Conservation (phyloP, 2,329 filamentous ascomycete species). For the Monosporascus sp. region DNA sequence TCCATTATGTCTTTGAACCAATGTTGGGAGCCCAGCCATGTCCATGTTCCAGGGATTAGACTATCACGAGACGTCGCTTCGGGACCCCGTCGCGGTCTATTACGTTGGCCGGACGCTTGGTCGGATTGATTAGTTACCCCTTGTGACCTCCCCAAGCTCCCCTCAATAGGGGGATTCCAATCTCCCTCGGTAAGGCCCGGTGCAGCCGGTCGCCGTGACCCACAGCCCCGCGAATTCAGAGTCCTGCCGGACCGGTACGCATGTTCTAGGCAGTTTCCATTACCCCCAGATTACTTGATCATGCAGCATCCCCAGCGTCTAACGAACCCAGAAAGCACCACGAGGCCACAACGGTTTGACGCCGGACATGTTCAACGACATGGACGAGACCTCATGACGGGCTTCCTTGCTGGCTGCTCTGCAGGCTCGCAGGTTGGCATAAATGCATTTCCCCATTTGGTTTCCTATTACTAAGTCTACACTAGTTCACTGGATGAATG, state of each 20-base stretch:
- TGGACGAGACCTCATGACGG: slow-evolving; percentile 18
- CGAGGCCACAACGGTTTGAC: slow-evolving; percentile 23
- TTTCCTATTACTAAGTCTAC: slow-evolving; percentile 17
- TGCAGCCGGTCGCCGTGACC: slow-evolving; percentile 5
- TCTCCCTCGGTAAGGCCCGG: background rate
- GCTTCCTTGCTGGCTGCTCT: slow-evolving; percentile 9
- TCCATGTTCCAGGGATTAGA: background rate
- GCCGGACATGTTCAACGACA: slow-evolving; percentile 15
- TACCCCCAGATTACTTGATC: slow-evolving; percentile 31
- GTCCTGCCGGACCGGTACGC: slow-evolving; percentile 8
- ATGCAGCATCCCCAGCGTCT: slow-evolving; percentile 11
- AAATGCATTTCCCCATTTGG: slow-evolving; percentile 10
- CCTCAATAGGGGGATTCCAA: background rate
- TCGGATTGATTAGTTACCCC: background rate
- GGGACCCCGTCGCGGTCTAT: too few species aligned
- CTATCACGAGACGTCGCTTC: background rate
- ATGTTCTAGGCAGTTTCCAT: slow-evolving; percentile 21
- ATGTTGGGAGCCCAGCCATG: background rate
- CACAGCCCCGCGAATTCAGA: slow-evolving; percentile 15
- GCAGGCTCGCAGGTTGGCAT: slow-evolving; percentile 8
- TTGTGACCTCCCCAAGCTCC: background rate
- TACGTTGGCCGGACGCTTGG: too few species aligned
- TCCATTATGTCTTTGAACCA: background rate
- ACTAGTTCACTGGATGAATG: slow-evolving; percentile 10
- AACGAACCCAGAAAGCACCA: slow-evolving; percentile 17